Percentiles rank a stretch among this genome's conserved stretches.
These are phyloP conservation scores for Poa annua DNA, from an alignment of 176 grass and related monocot species.

Conservation along the genomic window DNA sequence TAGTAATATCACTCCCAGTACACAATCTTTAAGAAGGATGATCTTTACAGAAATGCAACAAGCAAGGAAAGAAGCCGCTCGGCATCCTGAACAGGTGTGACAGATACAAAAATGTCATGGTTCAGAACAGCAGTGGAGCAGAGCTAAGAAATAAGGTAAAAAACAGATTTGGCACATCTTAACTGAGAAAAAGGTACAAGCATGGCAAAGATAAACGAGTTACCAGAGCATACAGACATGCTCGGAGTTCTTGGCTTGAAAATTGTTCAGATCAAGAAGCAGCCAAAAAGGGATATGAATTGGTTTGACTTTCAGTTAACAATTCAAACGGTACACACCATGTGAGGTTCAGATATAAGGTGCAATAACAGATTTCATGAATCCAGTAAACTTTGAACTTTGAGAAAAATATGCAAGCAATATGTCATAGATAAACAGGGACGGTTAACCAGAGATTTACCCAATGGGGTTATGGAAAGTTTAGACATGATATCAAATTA, in stretches of 20 bases:
- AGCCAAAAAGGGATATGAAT: too few species aligned
- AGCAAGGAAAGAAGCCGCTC: neutral
- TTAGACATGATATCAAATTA: neutral
- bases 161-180: neutral
- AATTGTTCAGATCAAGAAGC: too few species aligned
- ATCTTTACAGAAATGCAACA: neutral
- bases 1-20: neutral
- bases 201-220: too few species aligned
- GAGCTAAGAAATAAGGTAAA: neutral
- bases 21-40: neutral
- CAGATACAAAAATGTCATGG: neutral
- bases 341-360: too few species aligned
- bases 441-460: neutral
- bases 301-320: too few species aligned
- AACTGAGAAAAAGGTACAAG: too few species aligned
- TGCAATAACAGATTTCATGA: neutral
- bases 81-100: neutral
- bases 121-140: neutral
- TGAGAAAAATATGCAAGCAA: neutral
- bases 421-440: neutral
- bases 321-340: too few species aligned
- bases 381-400: neutral
- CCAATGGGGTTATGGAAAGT: too few species aligned
- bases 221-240: too few species aligned
- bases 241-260: too few species aligned